Percentiles rank a stretch among this genome's conserved stretches.
These are phyloP conservation scores for Calonectria honghensis DNA, from an alignment of 2,329 filamentous ascomycete species.

Conservation along the genomic window DNA sequence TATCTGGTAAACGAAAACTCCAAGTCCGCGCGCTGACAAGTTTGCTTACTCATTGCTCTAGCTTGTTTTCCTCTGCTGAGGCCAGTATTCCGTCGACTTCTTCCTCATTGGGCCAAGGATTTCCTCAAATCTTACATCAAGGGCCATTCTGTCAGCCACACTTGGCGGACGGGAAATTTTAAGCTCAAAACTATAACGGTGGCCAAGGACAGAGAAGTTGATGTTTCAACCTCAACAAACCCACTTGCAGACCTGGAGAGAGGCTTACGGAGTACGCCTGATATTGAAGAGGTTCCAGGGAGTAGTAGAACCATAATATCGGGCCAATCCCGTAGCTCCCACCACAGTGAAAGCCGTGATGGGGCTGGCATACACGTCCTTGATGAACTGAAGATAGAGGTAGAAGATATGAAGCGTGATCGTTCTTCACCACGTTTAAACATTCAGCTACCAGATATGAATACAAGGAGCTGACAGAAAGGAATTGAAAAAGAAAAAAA, in stretches of 20 bases:
- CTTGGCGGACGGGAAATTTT: neutral
- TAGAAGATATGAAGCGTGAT: neutral
- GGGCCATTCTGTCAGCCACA: conserved; percentile 11
- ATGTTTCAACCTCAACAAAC: conserved; percentile 10
- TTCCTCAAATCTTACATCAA: conserved; percentile 16
- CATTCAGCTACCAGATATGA: neutral
- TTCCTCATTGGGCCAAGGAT: neutral
- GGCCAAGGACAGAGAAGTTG: neutral
- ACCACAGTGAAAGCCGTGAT: neutral
- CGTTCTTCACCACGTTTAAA: neutral
- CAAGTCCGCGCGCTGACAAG: neutral
- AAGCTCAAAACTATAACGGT: neutral
- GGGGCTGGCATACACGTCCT: neutral
- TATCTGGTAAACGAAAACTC: conserved; percentile 45
- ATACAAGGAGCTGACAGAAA: neutral
- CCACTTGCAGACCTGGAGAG: conserved; percentile 7
- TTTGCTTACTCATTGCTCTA: neutral
- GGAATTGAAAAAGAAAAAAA: neutral
- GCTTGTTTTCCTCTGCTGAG: conserved; percentile 18
- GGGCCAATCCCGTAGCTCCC: neutral
- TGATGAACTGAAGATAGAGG: conserved; percentile 3
- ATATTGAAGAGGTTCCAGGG: neutral
- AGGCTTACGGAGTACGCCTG: neutral
- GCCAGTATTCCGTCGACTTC: conserved; percentile 1
- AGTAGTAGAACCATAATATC: neutral